Conservation (phyloP, 129 eudicot species). For the Smallanthus sonchifolius region DNA sequence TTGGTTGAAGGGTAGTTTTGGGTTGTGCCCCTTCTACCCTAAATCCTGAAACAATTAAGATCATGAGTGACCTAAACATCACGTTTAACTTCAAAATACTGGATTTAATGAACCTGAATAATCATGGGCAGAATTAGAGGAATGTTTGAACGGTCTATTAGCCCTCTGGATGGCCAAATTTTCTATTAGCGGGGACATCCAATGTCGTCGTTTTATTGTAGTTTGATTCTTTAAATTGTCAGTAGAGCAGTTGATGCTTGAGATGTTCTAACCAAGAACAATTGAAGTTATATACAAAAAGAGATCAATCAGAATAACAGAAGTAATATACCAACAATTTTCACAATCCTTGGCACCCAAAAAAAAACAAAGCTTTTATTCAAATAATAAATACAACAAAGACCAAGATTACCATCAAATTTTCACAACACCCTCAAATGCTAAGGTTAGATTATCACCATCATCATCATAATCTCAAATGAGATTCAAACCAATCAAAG, state of each 20-base stretch:
- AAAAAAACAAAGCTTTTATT: neutral
- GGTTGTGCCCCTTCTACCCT: too few relatives aligned
- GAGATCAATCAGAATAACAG: neutral
- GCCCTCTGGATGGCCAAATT: neutral
- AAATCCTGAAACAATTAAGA: too few relatives aligned
- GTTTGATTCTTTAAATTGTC: neutral
- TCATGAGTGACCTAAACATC: too few relatives aligned
- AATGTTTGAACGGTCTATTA: too few relatives aligned
- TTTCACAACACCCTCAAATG: neutral
- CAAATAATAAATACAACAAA: conserved; percentile 15
- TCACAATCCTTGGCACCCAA: neutral
- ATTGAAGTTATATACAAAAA: neutral
- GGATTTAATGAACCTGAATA: too few relatives aligned
- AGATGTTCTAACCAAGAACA: too few relatives aligned
- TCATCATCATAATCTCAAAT: too few relatives aligned
- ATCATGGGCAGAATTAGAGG: too few relatives aligned
- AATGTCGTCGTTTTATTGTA: neutral
- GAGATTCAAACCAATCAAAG: conserved; percentile 76
- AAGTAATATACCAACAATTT: neutral
- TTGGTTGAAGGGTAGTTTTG: too few relatives aligned
- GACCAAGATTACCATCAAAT: conserved; percentile 1
- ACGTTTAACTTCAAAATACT: too few relatives aligned
- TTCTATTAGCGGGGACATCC: neutral
- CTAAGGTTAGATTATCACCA: neutral
- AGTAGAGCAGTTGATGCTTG: neutral